Evolutionary conservation across 768 basidiomycete species (phyloP).

Genomic region (Lactarius psammicola): DNA sequence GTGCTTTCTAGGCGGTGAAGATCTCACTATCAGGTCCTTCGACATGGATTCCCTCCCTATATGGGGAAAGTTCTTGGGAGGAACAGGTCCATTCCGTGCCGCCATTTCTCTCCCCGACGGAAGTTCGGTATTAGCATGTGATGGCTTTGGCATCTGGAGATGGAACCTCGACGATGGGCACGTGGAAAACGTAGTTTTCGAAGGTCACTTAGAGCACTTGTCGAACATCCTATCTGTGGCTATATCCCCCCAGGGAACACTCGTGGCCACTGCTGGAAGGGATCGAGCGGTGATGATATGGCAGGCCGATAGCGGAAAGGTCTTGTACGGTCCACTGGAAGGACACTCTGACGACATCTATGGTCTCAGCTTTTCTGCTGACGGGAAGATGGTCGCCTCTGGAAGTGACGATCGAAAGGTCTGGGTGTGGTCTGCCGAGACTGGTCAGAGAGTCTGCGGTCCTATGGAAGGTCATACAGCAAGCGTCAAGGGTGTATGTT

Average conservation of each 20-base stretch:
- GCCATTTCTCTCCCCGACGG: neutral
- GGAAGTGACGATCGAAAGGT: constrained; percentile 23
- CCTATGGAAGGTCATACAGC: constrained; percentile 20
- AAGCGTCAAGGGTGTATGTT: constrained; percentile 17
- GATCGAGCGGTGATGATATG: constrained; percentile 19
- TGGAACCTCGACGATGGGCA: constrained; percentile 6
- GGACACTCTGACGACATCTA: constrained; percentile 21
- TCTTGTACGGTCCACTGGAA: constrained; percentile 21
- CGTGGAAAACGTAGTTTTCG: neutral
- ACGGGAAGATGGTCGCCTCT: constrained; percentile 25
- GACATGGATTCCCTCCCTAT: constrained; percentile 21
- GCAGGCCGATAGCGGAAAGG: constrained; percentile 20
- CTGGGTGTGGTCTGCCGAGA: constrained; percentile 23
- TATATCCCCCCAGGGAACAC: constrained; percentile 21
- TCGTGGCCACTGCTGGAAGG: constrained; percentile 14
- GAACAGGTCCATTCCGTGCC: constrained; percentile 13
- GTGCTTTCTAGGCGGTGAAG: constrained; percentile 11
- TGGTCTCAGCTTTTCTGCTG: constrained; percentile 25
- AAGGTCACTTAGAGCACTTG: constrained; percentile 9
- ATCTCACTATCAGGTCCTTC: constrained; percentile 16
- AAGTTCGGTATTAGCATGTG: constrained; percentile 5
- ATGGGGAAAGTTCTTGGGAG: constrained; percentile 2
- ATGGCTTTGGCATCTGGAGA: constrained; percentile 4
- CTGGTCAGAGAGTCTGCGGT: constrained; percentile 13
- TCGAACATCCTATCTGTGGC: constrained; percentile 16